phyloP scores from a whole-genome alignment of 1,284 basidiomycete genomes.

The Ganoderma lingzhi region DNA sequence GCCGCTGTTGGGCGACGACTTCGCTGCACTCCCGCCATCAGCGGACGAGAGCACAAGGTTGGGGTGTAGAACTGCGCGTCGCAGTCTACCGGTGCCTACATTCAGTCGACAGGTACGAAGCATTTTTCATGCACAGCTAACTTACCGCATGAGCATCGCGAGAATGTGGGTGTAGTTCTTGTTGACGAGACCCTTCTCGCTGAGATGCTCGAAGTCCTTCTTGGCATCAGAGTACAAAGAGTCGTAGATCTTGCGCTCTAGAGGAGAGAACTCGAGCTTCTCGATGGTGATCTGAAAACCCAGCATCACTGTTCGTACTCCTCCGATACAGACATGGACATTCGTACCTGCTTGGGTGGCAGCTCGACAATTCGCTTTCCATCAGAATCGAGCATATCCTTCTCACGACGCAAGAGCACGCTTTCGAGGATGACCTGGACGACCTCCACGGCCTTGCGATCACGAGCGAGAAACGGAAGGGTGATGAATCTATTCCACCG shows the following conservation, averaged over 20 bases:
- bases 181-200: slow-evolving; percentile 79
- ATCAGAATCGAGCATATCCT: slow-evolving; percentile 90
- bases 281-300: slow-evolving; percentile 53
- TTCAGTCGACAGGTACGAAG: slow-evolving; percentile 8
- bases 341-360: slow-evolving; percentile 80
- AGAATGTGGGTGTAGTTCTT: slow-evolving; percentile 92
- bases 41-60: slow-evolving; percentile 66
- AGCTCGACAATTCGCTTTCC: slow-evolving; percentile 92
- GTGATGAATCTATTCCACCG: slow-evolving; percentile 77
- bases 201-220: slow-evolving; percentile 76
- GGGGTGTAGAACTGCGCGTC: slow-evolving; percentile 89
- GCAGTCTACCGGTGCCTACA: slow-evolving; percentile 57
- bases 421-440: slow-evolving; percentile 94
- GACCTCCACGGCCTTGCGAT: slow-evolving; percentile 91
- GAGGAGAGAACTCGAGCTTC: slow-evolving; percentile 75
- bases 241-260: slow-evolving; percentile 86
- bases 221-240: slow-evolving; percentile 76
- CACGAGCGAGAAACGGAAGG: slow-evolving; percentile 85
- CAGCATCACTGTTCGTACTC: slow-evolving; percentile 51
- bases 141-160: slow-evolving; percentile 88
- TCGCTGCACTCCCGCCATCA: slow-evolving; percentile 14
- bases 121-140: neutral
- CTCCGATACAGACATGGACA: neutral
- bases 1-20: slow-evolving; percentile 46
- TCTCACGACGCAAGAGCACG: slow-evolving; percentile 91